Base-by-base conservation (phyloP, 345 rosid species). In the Schrenkiella parvula region DNA sequence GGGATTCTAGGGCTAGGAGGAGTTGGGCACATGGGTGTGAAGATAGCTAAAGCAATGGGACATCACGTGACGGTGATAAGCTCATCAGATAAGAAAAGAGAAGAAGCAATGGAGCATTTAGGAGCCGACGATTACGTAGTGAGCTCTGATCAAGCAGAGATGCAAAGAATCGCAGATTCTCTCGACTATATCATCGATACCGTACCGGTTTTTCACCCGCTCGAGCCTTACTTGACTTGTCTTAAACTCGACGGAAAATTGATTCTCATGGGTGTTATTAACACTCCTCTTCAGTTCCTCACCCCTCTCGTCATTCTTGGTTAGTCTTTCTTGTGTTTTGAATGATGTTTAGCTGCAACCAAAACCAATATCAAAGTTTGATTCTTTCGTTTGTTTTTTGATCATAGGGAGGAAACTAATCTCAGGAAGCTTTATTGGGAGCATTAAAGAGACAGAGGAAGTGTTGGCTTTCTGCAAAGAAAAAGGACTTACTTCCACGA, bases 371-470 rank as follows among this genome's bases (percentile, higher is more conserved):
- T 19, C 55, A 34, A 64, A 42, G 0, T 66, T 28, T 18, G 17
- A 42, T 17, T 17, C 35, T 4, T 15, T n/a, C 5, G 15, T 56
- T 17, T 43, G 19, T 26, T 26, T 29, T 13, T 22, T 50, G 15
- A n/a, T 51, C 17, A 25, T 58, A 78, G 92, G 86, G 59, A 87
- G 84, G 81, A 89, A 86, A 68, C 67, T 78, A 17, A 74, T 89
- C 44, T 70, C 81, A 0, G 88, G 97, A 41, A 87, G 87, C 59
- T 85, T 86, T 17, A 50, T 80, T 15, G 93, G 88, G 43, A 84
- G 89, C 82, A 77, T 87, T 35, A 79, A 84, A 68, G 93, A 89
- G 61, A 75, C 81, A 7, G 80, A 82, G 53, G 87, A 87, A 76
- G 51, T 86, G 66, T 66, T 82, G 28, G 83, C 75, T 0, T 85